phyloP scores from a whole-genome alignment of 2,329 filamentous ascomycete genomes.

The Sclerotinia sclerotiorum region DNA sequence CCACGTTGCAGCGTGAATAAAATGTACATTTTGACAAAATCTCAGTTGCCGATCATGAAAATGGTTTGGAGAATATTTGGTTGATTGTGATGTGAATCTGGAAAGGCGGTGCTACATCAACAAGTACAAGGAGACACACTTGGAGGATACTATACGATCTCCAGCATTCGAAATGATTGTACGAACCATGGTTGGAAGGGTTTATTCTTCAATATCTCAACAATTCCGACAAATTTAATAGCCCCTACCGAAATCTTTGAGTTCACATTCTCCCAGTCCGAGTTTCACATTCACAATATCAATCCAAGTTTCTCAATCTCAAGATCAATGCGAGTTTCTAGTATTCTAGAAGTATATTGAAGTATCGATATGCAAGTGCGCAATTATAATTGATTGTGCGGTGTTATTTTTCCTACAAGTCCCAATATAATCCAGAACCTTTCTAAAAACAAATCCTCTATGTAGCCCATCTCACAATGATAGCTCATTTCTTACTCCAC shows the following conservation, averaged over 20 bases:
- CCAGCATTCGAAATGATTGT: background rate
- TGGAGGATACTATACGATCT: background rate
- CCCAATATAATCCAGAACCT: background rate
- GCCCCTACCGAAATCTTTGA: background rate
- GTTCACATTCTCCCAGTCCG: background rate
- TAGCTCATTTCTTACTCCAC: background rate
- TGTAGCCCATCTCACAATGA: background rate
- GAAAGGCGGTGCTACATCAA: conserved; percentile 4
- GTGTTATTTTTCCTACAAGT: background rate
- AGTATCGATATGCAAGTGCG: conserved; percentile 6
- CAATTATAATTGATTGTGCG: background rate
- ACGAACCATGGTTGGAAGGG: background rate
- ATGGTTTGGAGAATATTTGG: conserved; percentile 12
- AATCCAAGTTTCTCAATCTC: background rate
- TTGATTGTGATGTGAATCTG: conserved; percentile 18
- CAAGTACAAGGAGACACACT: background rate
- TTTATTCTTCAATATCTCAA: background rate
- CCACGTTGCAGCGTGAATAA: conserved; percentile 23
- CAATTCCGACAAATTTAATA: background rate
- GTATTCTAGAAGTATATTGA: background rate
- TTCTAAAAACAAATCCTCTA: too few species aligned
- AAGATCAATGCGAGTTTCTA: background rate
- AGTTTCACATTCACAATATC: too few species aligned
- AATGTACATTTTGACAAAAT: conserved; percentile 22
- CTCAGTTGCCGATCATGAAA: conserved; percentile 18